Percentiles rank a stretch among this genome's conserved stretches.
These are phyloP conservation scores for Orobanche coerulescens DNA, from an alignment of 257 asterid genomes.

Conservation along the genomic window DNA sequence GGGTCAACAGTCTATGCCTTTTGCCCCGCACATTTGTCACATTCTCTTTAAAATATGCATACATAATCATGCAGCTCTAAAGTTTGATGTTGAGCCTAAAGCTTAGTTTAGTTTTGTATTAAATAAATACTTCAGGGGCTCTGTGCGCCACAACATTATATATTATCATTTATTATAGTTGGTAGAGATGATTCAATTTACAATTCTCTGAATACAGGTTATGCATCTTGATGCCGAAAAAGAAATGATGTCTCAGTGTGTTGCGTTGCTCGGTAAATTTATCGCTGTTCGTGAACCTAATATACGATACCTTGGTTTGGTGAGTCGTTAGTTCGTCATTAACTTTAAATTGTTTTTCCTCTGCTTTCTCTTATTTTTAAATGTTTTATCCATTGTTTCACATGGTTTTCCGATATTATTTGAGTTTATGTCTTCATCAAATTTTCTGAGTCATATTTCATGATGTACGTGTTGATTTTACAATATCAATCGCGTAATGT, in stretches of 20 bases:
- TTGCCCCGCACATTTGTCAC: background rate
- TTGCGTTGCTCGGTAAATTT: constrained; percentile 92
- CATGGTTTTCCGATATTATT: background rate
- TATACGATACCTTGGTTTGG: constrained; percentile 96
- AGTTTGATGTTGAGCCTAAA: constrained; percentile 5
- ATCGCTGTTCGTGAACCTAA: constrained; percentile 96
- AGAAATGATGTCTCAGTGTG: constrained; percentile 99
- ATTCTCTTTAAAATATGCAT: constrained; percentile 7
- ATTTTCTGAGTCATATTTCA: no score
- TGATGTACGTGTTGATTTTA: no score
- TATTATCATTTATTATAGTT: background rate
- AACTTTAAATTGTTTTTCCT: background rate
- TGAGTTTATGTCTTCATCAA: background rate
- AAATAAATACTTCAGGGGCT: background rate
- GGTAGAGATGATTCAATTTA: background rate
- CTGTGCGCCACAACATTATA: background rate
- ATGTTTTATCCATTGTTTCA: constrained; percentile 13
- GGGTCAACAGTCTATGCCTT: background rate
- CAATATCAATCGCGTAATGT: no score
- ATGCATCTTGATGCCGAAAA: constrained; percentile 99
- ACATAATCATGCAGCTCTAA: constrained; percentile 3
- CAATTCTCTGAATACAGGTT: constrained; percentile 45
- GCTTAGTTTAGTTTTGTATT: background rate
- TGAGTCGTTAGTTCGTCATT: constrained; percentile 32
- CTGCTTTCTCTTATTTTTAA: constrained; percentile 6